Evolutionary conservation across 495 filamentous ascomycete genomes (phyloP), one percentile per base, ranked within the genome.

Genomic region (Xylaria castorea): DNA sequence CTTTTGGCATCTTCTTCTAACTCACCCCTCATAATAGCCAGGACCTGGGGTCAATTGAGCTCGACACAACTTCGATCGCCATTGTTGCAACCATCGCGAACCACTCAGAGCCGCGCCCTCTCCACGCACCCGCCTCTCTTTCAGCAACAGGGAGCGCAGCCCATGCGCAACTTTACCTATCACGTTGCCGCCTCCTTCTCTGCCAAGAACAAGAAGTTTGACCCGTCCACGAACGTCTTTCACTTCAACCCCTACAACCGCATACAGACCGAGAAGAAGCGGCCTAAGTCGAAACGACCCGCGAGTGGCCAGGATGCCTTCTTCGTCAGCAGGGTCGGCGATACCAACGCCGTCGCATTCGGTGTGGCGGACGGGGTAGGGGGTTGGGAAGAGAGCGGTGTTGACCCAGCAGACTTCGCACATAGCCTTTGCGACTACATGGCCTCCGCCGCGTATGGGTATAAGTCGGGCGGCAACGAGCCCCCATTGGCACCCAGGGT

Each of bases 291-390:
- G 67, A 83, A 83, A 66, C 86, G 93, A n/a, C 91, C 91, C 14
- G 90, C 91, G 61, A 94, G 92, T 63, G 96, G 96, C 14, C 94
- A 98, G 79, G 96, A 99, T 88, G 93, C 97, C 42, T 98, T 98
- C 81, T 98, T 99, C 82, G 90, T 96, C 48, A 92, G 91, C 75
- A 89, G 87, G 14, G 83, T 97, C 38, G 84, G 83, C 50, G 89
- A 91, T 57, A 86, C 82, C 64, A 88, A 81, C 18, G 82, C 81
- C 34, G 83, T 91, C 44, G 94, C 95, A 0, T 90, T 98, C 74
- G 96, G 94, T 6, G 90, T 99, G 25, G 92, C 95, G 61, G 96
- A 98, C 78, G 96, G 96, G 11, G 96, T 99, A 3, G 96, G 96
- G 30, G 96, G 96, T 53, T 99, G 96, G 94, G 87, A 90, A 55